phyloP scores from a whole-genome alignment of 2,329 filamentous ascomycete genomes.

The Botrytis medusae region DNA sequence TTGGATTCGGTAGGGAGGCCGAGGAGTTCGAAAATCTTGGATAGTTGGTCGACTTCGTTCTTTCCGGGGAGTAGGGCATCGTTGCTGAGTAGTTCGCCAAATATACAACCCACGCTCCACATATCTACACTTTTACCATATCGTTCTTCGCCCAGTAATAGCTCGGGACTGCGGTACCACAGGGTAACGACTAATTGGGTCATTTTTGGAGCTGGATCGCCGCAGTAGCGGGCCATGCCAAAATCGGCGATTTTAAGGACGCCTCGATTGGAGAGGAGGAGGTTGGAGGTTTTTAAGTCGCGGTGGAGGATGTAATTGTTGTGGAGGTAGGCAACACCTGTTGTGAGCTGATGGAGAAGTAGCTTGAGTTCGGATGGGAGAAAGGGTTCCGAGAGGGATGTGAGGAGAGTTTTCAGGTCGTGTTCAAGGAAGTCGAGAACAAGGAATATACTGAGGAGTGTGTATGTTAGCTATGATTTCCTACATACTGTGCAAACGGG shows the following conservation, averaged over 20 bases:
- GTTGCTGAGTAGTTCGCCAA: constrained; percentile 83
- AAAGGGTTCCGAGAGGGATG: constrained; percentile 93
- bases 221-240: constrained; percentile 91
- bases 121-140: constrained; percentile 83
- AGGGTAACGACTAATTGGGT: constrained; percentile 94
- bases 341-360: constrained; percentile 77
- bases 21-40: constrained; percentile 84
- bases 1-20: constrained; percentile 78
- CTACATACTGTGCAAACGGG: background rate
- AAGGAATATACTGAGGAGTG: constrained; percentile 69
- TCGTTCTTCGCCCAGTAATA: constrained; percentile 74
- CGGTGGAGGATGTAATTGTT: constrained; percentile 88
- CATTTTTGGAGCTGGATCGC: constrained; percentile 73
- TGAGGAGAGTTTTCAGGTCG: constrained; percentile 88
- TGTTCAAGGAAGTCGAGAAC: constrained; percentile 98
- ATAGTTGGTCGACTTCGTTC: constrained; percentile 89
- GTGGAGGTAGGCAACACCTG: constrained; percentile 83
- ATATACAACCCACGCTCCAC: constrained; percentile 96
- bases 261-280: constrained; percentile 93
- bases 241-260: constrained; percentile 96
- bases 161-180: constrained; percentile 92
- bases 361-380: constrained; percentile 91
- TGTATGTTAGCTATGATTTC: constrained; percentile 27
- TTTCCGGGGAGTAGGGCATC: constrained; percentile 82
- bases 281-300: constrained; percentile 89